Base-by-base conservation (phyloP, 179 eudicot species). In the Beta corolliflora region DNA sequence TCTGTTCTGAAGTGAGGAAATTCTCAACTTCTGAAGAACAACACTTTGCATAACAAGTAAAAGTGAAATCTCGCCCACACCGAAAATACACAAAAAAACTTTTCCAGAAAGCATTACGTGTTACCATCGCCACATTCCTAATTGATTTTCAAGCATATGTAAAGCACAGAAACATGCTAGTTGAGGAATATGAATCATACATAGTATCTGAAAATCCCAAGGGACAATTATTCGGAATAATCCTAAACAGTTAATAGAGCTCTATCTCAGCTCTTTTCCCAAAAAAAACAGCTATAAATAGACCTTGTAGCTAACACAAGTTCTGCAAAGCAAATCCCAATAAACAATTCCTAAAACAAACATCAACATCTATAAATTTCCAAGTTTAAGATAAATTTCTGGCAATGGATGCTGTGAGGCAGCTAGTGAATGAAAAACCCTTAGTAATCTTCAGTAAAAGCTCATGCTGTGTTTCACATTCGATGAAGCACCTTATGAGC, bases 381-480 rank as follows among this genome's bases (percentile, higher is more conserved):
- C 13, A 16, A 58, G 67, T 3, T 52, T 46, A 19, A 59, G 48
- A 19, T 14, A 58, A 9, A 7, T 23, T 60, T 68, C 29, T 50
- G 50, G 73, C 18, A 76, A 89, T 89, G 92, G 84, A 80, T 23
- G 74, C 60, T 36, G 93, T 89, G 53, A 87, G 46, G 68, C 50
- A 63, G 18, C 74, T 89, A 82, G 88, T 78, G 13, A 88, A 48
- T 11, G 88, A 87, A 41, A 87, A 81, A 52, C 92, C 97, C 8
- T 83, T 90, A 69, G 95, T 91, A 73, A 90, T 93, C 75, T 93
- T 91, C 87, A 90, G 93, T 90, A 91, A 89, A 78, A 90, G 88
- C 78, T 75, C 85, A 77, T 91, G 97, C 75, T 88, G 92, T 85
- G 90, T 93, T 77, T 83, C 81, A 71, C 91, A 93, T 86, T 81